Base-by-base conservation (phyloP, 768 basidiomycete species). In the Guyanaporus albipodus region DNA sequence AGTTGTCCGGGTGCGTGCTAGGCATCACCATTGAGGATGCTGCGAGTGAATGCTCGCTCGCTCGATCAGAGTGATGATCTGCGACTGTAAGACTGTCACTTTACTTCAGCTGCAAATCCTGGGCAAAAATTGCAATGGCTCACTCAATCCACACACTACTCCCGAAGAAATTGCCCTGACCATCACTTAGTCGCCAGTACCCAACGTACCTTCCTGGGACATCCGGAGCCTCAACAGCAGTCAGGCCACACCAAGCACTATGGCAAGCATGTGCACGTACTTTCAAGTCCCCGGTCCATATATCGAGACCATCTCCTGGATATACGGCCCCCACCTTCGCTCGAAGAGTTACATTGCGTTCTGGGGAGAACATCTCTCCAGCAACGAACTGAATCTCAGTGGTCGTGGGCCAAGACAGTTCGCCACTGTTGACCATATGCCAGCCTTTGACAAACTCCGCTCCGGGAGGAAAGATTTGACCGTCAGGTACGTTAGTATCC, bases 401-500 rank as follows among this genome's bases (percentile, higher is more conserved):
- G 11, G 69, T 66, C 22, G 76, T 72, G 1, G 86, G 86, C 89
- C 88, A 92, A 17, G 80, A 73, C 6, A 62, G 44, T 12, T 55
- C 58, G 14, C 88, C 83, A 54, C 76, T 76, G 56, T 93, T 93
- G 24, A 72, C 51, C 72, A 91, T 75, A 46, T 74, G 72, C 90
- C 90, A 93, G 18, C 80, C 80, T 67, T 91, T 92, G 45, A 90
- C 77, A 57, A 92, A 93, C 61, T 87, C 87, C 0, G 87, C 87
- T 27, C 90, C 90, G 7, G 87, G 82, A 24, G 87, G 87, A 60
- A 91, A 85, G 39, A 76, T 57, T 55, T 89, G 86, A 1, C 88
- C 89, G 54, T 86, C 83, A 4, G 77, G 71, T 40, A 88, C 82
- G 27, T 86, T 90, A 32, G 82, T 72, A 59, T 91, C 85, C 28